Percentiles rank a stretch among this genome's conserved stretches.
Evolutionary conservation across 2,329 filamentous ascomycete genomes (phyloP).

Genomic region (Plenodomus lindquistii): DNA sequence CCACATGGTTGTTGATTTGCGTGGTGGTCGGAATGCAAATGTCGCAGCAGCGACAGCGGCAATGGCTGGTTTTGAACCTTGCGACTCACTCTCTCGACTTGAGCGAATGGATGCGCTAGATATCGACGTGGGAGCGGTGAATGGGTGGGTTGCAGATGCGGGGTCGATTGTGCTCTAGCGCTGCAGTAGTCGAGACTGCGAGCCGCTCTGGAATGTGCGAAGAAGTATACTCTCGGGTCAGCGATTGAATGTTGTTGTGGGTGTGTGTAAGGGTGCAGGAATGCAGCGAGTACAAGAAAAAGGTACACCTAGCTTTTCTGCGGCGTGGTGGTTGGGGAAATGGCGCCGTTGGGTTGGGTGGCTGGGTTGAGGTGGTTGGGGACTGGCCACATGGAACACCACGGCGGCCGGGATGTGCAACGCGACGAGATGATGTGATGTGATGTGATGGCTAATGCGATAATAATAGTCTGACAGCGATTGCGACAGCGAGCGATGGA

Average conservation of each 20-base stretch:
- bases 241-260: slow-evolving; percentile 8
- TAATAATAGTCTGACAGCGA: not conserved
- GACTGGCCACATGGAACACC: slow-evolving; percentile 10
- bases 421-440: slow-evolving; percentile 5
- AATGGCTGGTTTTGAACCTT: not conserved
- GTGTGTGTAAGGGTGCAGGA: slow-evolving; percentile 19
- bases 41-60: slow-evolving; percentile 2
- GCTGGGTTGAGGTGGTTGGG: slow-evolving; percentile 21
- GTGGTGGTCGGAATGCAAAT: slow-evolving; percentile 7
- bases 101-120: too few relatives aligned
- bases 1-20: slow-evolving; percentile 27
- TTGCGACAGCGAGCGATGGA: not conserved
- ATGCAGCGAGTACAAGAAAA: slow-evolving; percentile 31
- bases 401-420: slow-evolving; percentile 5
- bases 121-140: slow-evolving; percentile 16
- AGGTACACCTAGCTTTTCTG: slow-evolving; percentile 35
- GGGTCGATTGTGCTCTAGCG: slow-evolving; percentile 21
- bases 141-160: slow-evolving; percentile 16
- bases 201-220: slow-evolving; percentile 5
- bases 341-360: slow-evolving; percentile 8
- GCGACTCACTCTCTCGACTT: too few relatives aligned
- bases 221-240: slow-evolving; percentile 12
- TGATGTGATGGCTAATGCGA: not conserved
- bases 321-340: slow-evolving; percentile 33
- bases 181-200: slow-evolving; percentile 5